Base-by-base conservation (phyloP, 2,329 filamentous ascomycete genomes). In the Bretziella fagacearum region DNA sequence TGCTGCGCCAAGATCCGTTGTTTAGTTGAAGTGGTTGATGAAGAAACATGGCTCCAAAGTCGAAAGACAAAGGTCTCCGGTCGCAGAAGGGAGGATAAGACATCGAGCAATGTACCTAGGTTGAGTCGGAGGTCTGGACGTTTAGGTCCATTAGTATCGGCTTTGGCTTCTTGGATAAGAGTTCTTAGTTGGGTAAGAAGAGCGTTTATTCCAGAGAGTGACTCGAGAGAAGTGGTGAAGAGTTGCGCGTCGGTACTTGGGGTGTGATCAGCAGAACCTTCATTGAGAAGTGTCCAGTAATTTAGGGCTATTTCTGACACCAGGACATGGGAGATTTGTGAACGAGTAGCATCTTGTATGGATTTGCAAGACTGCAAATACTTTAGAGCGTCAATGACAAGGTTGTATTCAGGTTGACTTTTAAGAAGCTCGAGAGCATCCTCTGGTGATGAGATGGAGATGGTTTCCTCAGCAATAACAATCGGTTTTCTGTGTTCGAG, bases 261-360 rank as follows among this genome's bases (percentile, higher is more conserved):
- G 29, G 30, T 46, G 51, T 8, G 50, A 49, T 18, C 52, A 29
- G 58, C 25, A 2, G 57, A 59, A n/a, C 63, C 64, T 49, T 73
- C 69, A 30, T 66, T 62, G 13, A 89, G 57, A 6, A 75, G 56
- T 2, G 67, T 58, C 89, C 91, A 96, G 61, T 89, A 93, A 57
- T 87, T 83, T 1, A 84, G 82, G 6, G 85, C 66, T 22, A 82
- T 86, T 26, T 78, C 74, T 13, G 73, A 78, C 50, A 93, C 76
- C 29, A 98, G 64, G 2, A 74, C 65, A 56, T 86, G 79, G 45
- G 89, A 67, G 26, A 95, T 74, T 55, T 86, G 82, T 0, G 46
- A 45, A 23, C 46, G 30, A 3, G 25, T 25, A 10, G n/a, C 20
- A 17, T 46, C 36, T 22, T 20, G 35, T 5, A 18, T 18, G 33